Evolutionary conservation across 2,329 filamentous ascomycete genomes (phyloP), one percentile per base, ranked within the genome.

Genomic region (Massarina eburnea): DNA sequence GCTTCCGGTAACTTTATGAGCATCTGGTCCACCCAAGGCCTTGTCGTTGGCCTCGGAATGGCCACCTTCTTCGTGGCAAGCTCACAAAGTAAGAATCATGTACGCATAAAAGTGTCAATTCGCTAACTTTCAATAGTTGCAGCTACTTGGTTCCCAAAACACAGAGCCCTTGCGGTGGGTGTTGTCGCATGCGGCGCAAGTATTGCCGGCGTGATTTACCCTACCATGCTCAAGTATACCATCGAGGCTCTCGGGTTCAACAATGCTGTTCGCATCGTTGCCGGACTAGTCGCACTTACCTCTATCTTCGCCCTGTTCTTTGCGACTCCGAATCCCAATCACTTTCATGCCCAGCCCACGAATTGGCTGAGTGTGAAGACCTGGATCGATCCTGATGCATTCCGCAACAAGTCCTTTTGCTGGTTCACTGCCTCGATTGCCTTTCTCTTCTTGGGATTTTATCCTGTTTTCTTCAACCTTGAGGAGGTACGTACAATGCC

Each of bases 51-150:
- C 4, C 46, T 78, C 8, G 76, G 76, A 8, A 78, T 78, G 76
- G 70, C 74, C n/a, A 78, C 75, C 51, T 77, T 76, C 59, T 79
- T 79, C 51, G 76, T 78, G 4, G 72, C 72, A 19, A 76, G 75
- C 49, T 78, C 76, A 19, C 75, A 78, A 64, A 68, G 74, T 77
- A 68, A 46, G 70, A 59, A 8, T 12, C 4, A 4, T 24, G 12
- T 21, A n/a, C 5, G 1, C 18, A 21, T 39, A 5, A 26, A 4
- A 27, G 36, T 41, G 20, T 51, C 43, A 5, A 27, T 6, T 24
- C 17, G 24, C 48, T 57, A 34, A 62, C 39, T 39, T n/a, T n/a
- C 45, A n/a, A n/a, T 46, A 77, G 75, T 77, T 41, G 74, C 73
- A 32, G 68, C 74, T 2, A 76, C 75, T 18, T 79, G 76, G 76